These are phyloP conservation scores for Saposhnikovia divaricata DNA, from an alignment of 129 eudicot species.

Conservation along the genomic window DNA sequence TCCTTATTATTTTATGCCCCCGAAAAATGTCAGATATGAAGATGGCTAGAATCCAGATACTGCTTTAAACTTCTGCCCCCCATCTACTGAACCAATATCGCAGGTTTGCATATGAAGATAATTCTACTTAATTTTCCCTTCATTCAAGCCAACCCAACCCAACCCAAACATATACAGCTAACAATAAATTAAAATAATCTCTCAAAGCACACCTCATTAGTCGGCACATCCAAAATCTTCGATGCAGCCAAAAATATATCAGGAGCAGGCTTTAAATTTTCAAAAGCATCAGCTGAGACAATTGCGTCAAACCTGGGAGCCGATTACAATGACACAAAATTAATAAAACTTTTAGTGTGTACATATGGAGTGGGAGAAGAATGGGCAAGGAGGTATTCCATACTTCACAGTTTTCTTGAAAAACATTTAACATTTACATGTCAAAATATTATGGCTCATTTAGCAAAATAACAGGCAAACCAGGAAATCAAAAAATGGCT, in stretches of 20 bases:
- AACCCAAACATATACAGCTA: background rate
- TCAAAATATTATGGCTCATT: background rate
- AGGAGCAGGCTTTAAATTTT: constrained; percentile 97
- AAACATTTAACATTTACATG: background rate
- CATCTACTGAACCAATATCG: background rate
- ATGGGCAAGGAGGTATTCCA: background rate
- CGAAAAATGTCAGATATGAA: background rate
- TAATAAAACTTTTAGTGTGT: background rate
- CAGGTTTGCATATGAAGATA: background rate
- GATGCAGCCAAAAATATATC: constrained; percentile 95
- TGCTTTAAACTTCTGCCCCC: background rate
- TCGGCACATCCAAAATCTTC: constrained; percentile 58
- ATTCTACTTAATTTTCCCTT: background rate
- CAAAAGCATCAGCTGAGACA: constrained; percentile 98
- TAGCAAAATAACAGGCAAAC: background rate
- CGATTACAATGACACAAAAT: constrained; percentile 13
- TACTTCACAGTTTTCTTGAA: background rate
- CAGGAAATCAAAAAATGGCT: background rate
- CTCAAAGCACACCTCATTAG: constrained; percentile 60
- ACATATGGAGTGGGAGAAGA: background rate
- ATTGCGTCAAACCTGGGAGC: constrained; percentile 90
- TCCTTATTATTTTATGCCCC: background rate
- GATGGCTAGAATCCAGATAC: background rate
- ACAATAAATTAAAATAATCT: background rate
- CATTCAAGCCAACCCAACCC: background rate